A percentile compares a stretch with the other conserved stretches of the same genome.
phyloP scores from a whole-genome alignment of 257 asterid genomes.

The Ajuga chamaepitys region DNA sequence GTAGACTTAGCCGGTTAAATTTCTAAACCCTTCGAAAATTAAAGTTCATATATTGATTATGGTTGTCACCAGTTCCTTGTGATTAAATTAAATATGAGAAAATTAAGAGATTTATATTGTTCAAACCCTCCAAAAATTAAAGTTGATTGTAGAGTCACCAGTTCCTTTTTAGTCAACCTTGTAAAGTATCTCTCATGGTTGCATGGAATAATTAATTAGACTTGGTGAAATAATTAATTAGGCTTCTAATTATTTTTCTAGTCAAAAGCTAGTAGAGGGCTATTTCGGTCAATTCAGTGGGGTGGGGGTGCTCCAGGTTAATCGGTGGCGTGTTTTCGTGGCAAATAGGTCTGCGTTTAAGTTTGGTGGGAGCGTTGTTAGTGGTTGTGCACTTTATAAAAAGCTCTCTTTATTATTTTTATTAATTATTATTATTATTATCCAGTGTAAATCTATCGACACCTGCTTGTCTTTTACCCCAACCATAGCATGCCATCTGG shows the following conservation, averaged over 20 bases:
- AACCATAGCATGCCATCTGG: conserved; percentile 25
- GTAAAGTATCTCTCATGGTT: background rate
- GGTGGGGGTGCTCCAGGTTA: conserved; percentile 12
- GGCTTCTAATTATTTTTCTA: background rate
- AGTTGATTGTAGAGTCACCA: conserved; percentile 23
- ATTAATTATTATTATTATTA: background rate
- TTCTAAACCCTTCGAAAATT: no score
- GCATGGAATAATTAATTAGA: background rate
- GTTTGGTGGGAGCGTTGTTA: conserved; percentile 50
- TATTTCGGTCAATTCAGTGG: conserved; percentile 24
- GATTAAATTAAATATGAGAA: no score
- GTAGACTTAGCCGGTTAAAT: no score
- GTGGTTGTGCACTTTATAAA: conserved; percentile 36
- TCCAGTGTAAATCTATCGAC: conserved; percentile 23
- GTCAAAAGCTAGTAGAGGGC: conserved; percentile 20
- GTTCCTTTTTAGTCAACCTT: conserved; percentile 12
- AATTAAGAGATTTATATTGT: background rate
- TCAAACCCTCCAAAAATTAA: background rate
- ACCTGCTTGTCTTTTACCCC: conserved; percentile 22
- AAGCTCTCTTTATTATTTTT: conserved; percentile 5
- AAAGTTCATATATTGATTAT: no score
- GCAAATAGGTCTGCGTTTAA: conserved; percentile 43
- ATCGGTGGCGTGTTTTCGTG: conserved; percentile 68
- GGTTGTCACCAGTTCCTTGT: no score
- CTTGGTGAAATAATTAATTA: no score